Evolutionary conservation across 306 rosid species (phyloP), one percentile per base, ranked within the genome.

Genomic region (Cyclanthera cordifolia): DNA sequence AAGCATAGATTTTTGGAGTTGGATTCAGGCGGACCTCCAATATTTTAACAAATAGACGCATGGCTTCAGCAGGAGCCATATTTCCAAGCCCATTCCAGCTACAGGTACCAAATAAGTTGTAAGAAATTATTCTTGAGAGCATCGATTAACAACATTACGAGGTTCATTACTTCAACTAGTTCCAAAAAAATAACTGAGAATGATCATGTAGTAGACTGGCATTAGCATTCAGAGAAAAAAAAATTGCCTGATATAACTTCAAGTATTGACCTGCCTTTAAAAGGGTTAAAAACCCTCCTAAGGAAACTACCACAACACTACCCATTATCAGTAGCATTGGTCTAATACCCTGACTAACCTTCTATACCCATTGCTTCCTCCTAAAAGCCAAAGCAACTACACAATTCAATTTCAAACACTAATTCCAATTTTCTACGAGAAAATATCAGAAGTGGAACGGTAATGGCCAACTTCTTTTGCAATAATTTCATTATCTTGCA

Each of bases 41-140:
- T 82, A 91, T 89, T 84, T 91, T 91, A 67, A 91, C 97, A 80
- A 91, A 91, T 57, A 91, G 96, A 28, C 97, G 97, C 96, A 91
- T 91, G 65, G 97, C 96, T 85, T 91, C 97, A 11, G 86, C 76
- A 72, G 95, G 61, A 61, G 86, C 84, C 86, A 85, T 91, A 63
- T 87, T 87, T 54, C 92, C 95, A 81, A 91, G 96, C 83, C 88
- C 89, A 74, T 86, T 89, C 97, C 97, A 91, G 84, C 97, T 91
- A 95, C 88, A 84, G 54, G 73, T 13, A 46, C 32, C 37, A 64
- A 64, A 41, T 21, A 43, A 64, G 28, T 20, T 63, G 19, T 20
- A 63, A 41, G 27, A 41, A 39, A 2, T 41, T 39, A 39, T 63
- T 15, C 32, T 19, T 63, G 8, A 20, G 20, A 20, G 52, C 52